Evolutionary conservation across 208 protist species (phyloP).

Genomic region (Angomonas ambiguus): DNA sequence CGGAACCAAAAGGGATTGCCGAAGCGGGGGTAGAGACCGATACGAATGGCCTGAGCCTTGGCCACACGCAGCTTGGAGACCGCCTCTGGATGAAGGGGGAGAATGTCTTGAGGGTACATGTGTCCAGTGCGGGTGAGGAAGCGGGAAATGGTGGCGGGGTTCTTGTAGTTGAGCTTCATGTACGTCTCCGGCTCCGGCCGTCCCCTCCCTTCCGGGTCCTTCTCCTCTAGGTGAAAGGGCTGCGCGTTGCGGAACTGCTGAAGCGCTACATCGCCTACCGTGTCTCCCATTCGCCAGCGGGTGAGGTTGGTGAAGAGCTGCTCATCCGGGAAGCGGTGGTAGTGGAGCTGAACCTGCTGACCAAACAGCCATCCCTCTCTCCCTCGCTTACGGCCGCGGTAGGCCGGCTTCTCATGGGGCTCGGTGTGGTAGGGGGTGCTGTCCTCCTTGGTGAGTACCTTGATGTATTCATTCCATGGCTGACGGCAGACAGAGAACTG

Average conservation of each 20-base stretch:
- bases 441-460: slow-evolving; percentile 70
- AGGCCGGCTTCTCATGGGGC: slow-evolving; percentile 76
- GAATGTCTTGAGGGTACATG: slow-evolving; percentile 86
- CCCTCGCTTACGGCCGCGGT: slow-evolving; percentile 75
- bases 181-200: slow-evolving; percentile 77
- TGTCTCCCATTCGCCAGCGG: slow-evolving; percentile 81
- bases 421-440: slow-evolving; percentile 65
- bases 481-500: slow-evolving; percentile 81
- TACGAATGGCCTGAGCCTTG: slow-evolving; percentile 77
- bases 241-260: slow-evolving; percentile 90
- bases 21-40: slow-evolving; percentile 86
- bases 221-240: slow-evolving; percentile 81
- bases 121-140: slow-evolving; percentile 86
- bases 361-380: slow-evolving; percentile 86
- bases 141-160: slow-evolving; percentile 83
- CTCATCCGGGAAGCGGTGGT: slow-evolving; percentile 86
- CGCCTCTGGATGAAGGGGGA: slow-evolving; percentile 82
- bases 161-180: slow-evolving; percentile 94
- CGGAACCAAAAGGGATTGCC: slow-evolving; percentile 90
- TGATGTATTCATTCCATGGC: slow-evolving; percentile 83
- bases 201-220: slow-evolving; percentile 79
- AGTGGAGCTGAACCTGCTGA: slow-evolving; percentile 88
- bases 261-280: slow-evolving; percentile 77
- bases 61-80: slow-evolving; percentile 76
- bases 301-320: slow-evolving; percentile 82